Base-by-base conservation (phyloP, 306 rosid genomes). In the Lablab purpureus region DNA sequence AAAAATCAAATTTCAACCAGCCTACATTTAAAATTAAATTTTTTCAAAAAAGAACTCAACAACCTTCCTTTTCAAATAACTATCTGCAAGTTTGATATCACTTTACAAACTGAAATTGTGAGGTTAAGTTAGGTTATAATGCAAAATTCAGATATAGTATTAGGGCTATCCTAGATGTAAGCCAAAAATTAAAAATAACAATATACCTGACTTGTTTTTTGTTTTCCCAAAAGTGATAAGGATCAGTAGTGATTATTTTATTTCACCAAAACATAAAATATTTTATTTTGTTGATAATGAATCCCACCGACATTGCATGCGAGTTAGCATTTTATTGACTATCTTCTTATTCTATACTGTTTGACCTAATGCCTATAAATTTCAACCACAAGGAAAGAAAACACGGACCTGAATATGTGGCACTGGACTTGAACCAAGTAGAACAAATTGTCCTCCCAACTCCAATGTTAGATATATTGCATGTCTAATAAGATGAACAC, bases 401-500 rank as follows among this genome's bases (percentile, higher is more conserved):
- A 55, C 49, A 50, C 40, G 7, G 7, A 91, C 99, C 97, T 95
- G 99, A 84, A 95, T 95, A 81, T 95, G 88, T 67, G 85, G 88
- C 71, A 95, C 90, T 17, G 98, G 97, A 86, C 99, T 95, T 81
- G 98, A 93, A 84, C 99, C 99, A 72, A 95, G 91, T 66, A 95
- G 96, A 67, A 95, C 82, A 88, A 95, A 95, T 84, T 95, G 99
- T 81, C 99, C 99, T 75, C 96, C 97, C 54, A 91, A 85, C 85
- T 91, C 96, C 84, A 91, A 34, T 41, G 99, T 95, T 84, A 89
- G 86, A 80, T 88, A 95, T 56, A 95, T 80, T 13, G 99, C 99
- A 84, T 93, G 96, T 77, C 99, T 90, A 60, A 95, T 95, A 70
- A 95, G 98, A 80, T 93, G 97, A 54, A 95, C 94, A 68, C 99